A percentile compares a stretch with the other conserved stretches of the same genome.
Evolutionary conservation across 768 basidiomycete genomes (phyloP).

Genomic region (Tulasnella sp.): DNA sequence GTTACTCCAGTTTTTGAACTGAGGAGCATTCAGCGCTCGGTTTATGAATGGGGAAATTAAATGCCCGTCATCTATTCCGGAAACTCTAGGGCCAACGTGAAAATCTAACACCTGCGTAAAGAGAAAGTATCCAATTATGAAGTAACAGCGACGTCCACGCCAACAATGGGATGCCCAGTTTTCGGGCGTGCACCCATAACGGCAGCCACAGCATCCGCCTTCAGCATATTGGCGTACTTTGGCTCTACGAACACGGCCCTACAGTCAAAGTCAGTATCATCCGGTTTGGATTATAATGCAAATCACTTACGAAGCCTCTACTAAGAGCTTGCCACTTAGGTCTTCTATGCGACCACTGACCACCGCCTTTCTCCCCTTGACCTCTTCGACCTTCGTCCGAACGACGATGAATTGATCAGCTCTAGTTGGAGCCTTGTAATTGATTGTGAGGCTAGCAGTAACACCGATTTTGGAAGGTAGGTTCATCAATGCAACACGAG

Average conservation of each 20-base stretch:
- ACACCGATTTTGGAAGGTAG: constrained; percentile 85
- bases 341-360: constrained; percentile 68
- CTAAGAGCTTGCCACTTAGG: constrained; percentile 66
- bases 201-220: constrained; percentile 23
- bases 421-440: constrained; percentile 76
- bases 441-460: constrained; percentile 70
- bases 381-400: constrained; percentile 49
- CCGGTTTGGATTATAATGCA: neutral
- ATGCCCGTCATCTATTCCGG: too few relatives aligned
- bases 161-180: constrained; percentile 4
- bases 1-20: too few relatives aligned
- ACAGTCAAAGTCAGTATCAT: neutral
- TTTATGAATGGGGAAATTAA: too few relatives aligned
- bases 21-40: too few relatives aligned
- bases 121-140: too few relatives aligned
- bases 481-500: constrained; percentile 73
- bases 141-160: constrained; percentile 10
- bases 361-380: constrained; percentile 63
- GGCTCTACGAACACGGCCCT: constrained; percentile 84
- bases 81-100: too few relatives aligned
- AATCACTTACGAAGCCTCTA: constrained; percentile 60
- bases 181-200: neutral
- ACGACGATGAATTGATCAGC: constrained; percentile 89
- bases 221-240: constrained; percentile 67
- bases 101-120: too few relatives aligned